Base-by-base conservation (phyloP, 257 asterid genomes). In the Petunia secreta region DNA sequence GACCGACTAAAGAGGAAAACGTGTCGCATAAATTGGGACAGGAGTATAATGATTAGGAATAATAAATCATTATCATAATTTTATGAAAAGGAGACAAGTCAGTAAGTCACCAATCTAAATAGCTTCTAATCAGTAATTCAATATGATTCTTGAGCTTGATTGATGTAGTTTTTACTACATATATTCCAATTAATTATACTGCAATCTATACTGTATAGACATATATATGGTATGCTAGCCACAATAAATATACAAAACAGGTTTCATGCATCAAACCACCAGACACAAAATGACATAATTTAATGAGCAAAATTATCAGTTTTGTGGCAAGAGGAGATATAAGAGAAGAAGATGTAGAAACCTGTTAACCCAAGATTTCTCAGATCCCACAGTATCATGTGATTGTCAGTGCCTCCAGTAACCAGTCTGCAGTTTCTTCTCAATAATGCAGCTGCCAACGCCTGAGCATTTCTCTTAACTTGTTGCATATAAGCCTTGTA, bases 341-440 rank as follows among this genome's bases (percentile, higher is more conserved):
- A 38, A 6, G 2, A 68, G 50, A 54, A 53, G 50, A 54, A 77
- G 10, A 8, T 46, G 79, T 73, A 53, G 41, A n/a, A 83, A 86
- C 98, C 98, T 87, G 97, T 88, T 84, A 94, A 84, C 66, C 97
- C 97, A 44, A 91, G 86, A 83, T 87, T 85, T 80, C 98, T 89
- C 62, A 94, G 87, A 89, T 94, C 98, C 98, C 98, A 94, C 79
- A 94, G 90, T 84, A 94, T 82, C 87, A 92, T 71, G 84, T 91
- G 97, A 83, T 88, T 94, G 87, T 94, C 97, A 2, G 97, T 92
- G 77, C 98, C 98, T 52, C 97, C 97, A 36, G 97, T 91, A 63
- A 94, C 97, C 81, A 94, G 86, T 82, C 88, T 88, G 85, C 97
- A 91, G 66, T 89, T 86, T 86, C 93, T 91, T 82, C 86, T 87